phyloP scores from a whole-genome alignment of 2,329 filamentous ascomycete genomes.

The Nemania sp. region DNA sequence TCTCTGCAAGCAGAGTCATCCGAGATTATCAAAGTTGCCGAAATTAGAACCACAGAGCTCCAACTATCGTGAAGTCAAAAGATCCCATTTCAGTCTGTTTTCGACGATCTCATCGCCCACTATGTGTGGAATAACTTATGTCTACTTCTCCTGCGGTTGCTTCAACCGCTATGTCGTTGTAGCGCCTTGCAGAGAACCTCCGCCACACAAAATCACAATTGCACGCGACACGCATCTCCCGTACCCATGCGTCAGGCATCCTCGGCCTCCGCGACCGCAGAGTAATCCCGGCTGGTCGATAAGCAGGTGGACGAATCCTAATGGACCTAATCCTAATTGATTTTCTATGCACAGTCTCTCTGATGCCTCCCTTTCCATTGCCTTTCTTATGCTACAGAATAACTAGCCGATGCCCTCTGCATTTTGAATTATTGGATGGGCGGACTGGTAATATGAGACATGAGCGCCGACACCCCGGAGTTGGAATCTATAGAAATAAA shows the following conservation, averaged over 20 bases:
- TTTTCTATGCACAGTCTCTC: background rate
- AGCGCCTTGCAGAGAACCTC: background rate
- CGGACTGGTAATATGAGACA: background rate
- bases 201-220: background rate
- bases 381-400: background rate
- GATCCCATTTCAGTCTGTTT: background rate
- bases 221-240: background rate
- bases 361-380: background rate
- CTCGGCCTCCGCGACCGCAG: background rate
- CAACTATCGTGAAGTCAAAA: background rate
- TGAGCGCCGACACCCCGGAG: background rate
- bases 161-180: background rate
- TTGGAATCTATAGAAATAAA: background rate
- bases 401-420: background rate
- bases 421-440: background rate
- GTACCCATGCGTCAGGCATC: background rate
- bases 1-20: background rate
- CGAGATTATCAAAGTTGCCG: background rate
- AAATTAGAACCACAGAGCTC: background rate
- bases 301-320: background rate
- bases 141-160: background rate
- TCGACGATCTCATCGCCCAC: background rate
- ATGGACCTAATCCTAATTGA: no score
- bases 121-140: background rate
- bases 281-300: background rate